A percentile compares a stretch with the other conserved stretches of the same genome.
These are phyloP conservation scores for Cyanidiococcus yangmingshanensis DNA, from an alignment of 23 red algal species.

Conservation along the genomic window DNA sequence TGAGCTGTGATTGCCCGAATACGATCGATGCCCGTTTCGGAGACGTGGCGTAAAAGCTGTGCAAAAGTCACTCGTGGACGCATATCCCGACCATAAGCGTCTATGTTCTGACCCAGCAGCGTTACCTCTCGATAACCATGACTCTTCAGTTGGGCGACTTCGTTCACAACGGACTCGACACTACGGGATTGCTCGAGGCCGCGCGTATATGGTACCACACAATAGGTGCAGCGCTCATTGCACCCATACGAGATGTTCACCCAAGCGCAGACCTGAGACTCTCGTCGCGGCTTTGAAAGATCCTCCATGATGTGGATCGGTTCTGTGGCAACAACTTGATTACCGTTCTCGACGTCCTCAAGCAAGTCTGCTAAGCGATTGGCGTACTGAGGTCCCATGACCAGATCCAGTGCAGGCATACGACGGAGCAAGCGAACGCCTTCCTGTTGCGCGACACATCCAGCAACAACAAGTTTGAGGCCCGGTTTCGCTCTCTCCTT, in stretches of 20 bases:
- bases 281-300: constrained; percentile 60
- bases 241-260: constrained; percentile 92
- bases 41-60: constrained; percentile 46
- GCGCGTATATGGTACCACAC: constrained; percentile 49
- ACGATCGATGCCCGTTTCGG: constrained; percentile 68
- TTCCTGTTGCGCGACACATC: constrained; percentile 98
- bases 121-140: constrained; percentile 60
- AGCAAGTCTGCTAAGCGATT: constrained; percentile 77
- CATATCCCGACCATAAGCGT: constrained; percentile 88
- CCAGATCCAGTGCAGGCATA: constrained; percentile 81
- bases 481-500: constrained; percentile 40
- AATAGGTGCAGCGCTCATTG: constrained; percentile 83
- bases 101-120: constrained; percentile 87
- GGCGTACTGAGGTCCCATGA: constrained; percentile 90
- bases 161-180: constrained; percentile 48
- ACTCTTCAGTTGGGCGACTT: constrained; percentile 50
- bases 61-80: constrained; percentile 55
- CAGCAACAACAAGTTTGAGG: constrained; percentile 76
- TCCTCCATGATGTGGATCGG: constrained; percentile 85
- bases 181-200: constrained; percentile 78
- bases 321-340: constrained; percentile 86
- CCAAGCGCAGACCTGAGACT: constrained; percentile 63
- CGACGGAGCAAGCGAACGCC: constrained; percentile 76
- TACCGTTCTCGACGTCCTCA: constrained; percentile 62
- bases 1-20: constrained; percentile 78